Base-by-base conservation (phyloP, 805 yeast genomes). In the Metschnikowia aberdeeniae region DNA sequence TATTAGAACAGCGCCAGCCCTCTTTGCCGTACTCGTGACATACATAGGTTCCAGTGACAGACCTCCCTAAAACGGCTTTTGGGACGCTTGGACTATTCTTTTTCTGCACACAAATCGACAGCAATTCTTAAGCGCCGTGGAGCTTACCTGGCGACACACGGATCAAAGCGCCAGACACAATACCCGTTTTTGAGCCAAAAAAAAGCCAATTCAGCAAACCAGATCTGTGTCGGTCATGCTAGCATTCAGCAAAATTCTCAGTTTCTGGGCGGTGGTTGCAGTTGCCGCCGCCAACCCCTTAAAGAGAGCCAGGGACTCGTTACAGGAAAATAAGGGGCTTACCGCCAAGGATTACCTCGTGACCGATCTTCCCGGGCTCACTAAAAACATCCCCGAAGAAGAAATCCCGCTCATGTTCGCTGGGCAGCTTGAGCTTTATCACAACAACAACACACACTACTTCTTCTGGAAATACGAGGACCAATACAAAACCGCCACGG, bases 381-480 rank as follows among this genome's bases (percentile, higher is more conserved):
- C 58, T 43, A 54, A 57, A 8, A 64, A 67, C 35, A 53, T 72
- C 5, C 59, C 63, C 3, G 43, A 50, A n/a, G 57, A 55, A 11
- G 66, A 63, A n/a, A 57, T 66, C 6, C 82, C 80, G 9, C 60
- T 70, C 37, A 81, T 81, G 85, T 74, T 73, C 60, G 78, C 88
- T 3, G 88, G 95, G 2, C 84, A 82, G 51, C 56, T 88, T 9
- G 80, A 80, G 46, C 64, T 84, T 14, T 74, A 74, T 47, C 67
- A 75, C 2, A 78, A 73, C 33, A 73, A 74, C 49, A 66, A 76
- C 33, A 80, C 84, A 27, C 73, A 77, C 54, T 75, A 86, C 56
- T 89, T 85, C 58, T 89, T 87, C 60, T 87, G 96, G 96, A 80
- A 78, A 57, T 83, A 82, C 44, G 67, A 46, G n/a, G 75, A 71